Evolutionary conservation across 177 flowering plant species (phyloP), one percentile per base, ranked within the genome.

Genomic region (Telopea speciosissima): DNA sequence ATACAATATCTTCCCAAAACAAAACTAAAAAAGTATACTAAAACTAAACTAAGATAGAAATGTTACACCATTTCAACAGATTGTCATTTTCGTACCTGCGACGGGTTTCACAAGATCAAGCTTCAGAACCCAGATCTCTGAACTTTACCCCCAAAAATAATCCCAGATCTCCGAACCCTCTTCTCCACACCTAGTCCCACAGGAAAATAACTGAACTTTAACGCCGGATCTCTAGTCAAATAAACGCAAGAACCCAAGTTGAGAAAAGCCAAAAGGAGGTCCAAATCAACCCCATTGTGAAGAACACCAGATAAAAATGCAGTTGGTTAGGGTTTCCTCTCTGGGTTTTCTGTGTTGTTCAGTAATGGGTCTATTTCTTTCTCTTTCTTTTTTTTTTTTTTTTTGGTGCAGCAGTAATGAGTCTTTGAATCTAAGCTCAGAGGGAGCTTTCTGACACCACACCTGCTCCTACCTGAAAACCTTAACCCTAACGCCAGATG

Each of bases 101-200:
- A 28, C 44, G 72, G 25, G 65, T 54, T 67, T 72, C 58, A 60
- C 36, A 72, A 42, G 22, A 72, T 16, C 17, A 64, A 59, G 44
- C 70, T 61, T 73, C 69, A 81, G 68, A 76, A 36, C 60, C 64
- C 78, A 80, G 86, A 84, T 87, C 87, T 82, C 73, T 68, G 76
- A 77, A 80, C 31, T 28, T n/a, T n/a, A n/a, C n/a, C n/a, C n/a
- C n/a, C n/a, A n/a, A n/a, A n/a, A n/a, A n/a, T n/a, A n/a, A n/a
- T n/a, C n/a, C n/a, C n/a, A n/a, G n/a, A n/a, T n/a, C n/a, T n/a
- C n/a, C n/a, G n/a, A n/a, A 31, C 5, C 60, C 70, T 75, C 78
- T 72, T 36, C 64, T 65, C 56, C 67, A 71, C 59, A 28, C 49
- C 28, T 66, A 16, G 60, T 63, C 67, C 69, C 58, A 33, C 63